These are phyloP conservation scores for Nakazawaea wyomingensis DNA, from an alignment of 805 yeast species.

Conservation along the genomic window DNA sequence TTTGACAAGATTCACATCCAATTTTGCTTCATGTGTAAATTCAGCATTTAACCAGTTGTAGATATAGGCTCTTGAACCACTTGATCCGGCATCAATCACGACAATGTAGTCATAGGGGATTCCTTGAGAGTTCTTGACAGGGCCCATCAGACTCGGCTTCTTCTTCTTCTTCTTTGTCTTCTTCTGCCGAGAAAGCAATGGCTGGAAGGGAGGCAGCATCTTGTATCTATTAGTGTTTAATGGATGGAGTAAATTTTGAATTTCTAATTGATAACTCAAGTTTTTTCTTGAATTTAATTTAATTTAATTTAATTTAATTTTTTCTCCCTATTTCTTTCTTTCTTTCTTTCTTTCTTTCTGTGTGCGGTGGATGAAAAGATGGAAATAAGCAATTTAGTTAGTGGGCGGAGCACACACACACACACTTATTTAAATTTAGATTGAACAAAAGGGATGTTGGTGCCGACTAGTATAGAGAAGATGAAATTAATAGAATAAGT, in stretches of 20 bases:
- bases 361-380: neutral
- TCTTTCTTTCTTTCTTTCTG: neutral
- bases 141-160: constrained; percentile 20
- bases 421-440: too few species aligned
- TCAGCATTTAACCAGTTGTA: constrained; percentile 49
- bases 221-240: neutral
- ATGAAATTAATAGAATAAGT: too few species aligned
- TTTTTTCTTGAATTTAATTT: too few species aligned
- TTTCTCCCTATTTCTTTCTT: neutral
- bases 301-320: too few species aligned
- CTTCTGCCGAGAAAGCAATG: neutral
- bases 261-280: too few species aligned
- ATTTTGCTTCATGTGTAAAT: constrained; percentile 18
- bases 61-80: constrained; percentile 57
- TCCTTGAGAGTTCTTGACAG: constrained; percentile 33
- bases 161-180: constrained; percentile 3
- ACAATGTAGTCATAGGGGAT: constrained; percentile 57
- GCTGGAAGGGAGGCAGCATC: neutral
- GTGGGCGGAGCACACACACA: too few species aligned
- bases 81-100: constrained; percentile 62
- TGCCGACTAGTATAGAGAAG: too few species aligned
- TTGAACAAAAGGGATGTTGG: too few species aligned
- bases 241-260: neutral
- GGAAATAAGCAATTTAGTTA: too few species aligned
- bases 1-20: constrained; percentile 19